phyloP scores from a whole-genome alignment of 768 basidiomycete species.

The Exsudoporus frostii region DNA sequence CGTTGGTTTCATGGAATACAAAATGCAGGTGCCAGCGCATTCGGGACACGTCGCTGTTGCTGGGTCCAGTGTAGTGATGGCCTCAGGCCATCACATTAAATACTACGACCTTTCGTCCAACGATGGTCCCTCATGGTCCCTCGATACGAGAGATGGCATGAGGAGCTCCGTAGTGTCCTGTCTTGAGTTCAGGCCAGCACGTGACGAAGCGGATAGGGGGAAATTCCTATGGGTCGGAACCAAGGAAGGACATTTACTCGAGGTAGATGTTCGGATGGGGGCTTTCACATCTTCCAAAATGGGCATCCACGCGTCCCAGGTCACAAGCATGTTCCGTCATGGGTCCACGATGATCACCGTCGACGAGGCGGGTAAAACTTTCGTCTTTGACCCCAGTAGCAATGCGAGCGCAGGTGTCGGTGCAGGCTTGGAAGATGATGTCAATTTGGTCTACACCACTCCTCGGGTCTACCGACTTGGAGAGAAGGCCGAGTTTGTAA shows the following conservation, averaged over 20 bases:
- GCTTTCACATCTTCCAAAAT: conserved; percentile 54
- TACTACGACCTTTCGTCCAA: conserved; percentile 56
- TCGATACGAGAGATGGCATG: conserved; percentile 63
- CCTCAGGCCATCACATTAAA: conserved; percentile 54
- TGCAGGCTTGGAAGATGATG: conserved; percentile 35
- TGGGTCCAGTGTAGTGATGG: conserved; percentile 57
- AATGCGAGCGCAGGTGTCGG: conserved; percentile 12
- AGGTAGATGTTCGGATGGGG: conserved; percentile 71
- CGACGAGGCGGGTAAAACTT: conserved; percentile 82
- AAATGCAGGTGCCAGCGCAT: conserved; percentile 54
- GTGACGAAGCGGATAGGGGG: conserved; percentile 47
- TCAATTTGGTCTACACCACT: conserved; percentile 45
- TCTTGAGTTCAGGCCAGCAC: conserved; percentile 69
- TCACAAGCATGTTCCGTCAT: conserved; percentile 74
- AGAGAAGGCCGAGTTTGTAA: conserved; percentile 81
- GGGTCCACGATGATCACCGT: conserved; percentile 70
- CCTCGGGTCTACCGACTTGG: conserved; percentile 64
- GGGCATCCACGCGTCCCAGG: conserved; percentile 59
- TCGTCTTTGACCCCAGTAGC: conserved; percentile 60
- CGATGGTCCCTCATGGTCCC: conserved; percentile 42
- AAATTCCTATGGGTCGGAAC: conserved; percentile 82
- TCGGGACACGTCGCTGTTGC: conserved; percentile 53
- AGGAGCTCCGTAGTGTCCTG: conserved; percentile 73
- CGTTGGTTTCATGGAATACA: conserved; percentile 39
- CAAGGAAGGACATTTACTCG: conserved; percentile 84